Evolutionary conservation across 1,139 yeast species (phyloP).

Genomic region (Pichia terricola): DNA sequence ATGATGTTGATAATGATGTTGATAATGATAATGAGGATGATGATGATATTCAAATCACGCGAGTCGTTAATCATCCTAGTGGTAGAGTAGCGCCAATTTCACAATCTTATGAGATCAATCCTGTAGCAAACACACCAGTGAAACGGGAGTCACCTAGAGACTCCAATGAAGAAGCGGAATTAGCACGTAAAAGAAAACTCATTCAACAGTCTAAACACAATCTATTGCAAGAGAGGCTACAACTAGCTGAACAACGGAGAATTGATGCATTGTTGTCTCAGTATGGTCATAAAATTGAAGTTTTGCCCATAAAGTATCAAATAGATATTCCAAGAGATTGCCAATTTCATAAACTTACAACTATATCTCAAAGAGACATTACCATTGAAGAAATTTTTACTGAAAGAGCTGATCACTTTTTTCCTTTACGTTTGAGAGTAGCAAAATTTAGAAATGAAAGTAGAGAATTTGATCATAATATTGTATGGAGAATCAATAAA

Average conservation of each 20-base stretch:
- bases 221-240: no score
- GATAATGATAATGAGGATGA: slow-evolving; percentile 11
- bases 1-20: not conserved
- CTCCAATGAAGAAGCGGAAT: no score
- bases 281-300: no score
- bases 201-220: no score
- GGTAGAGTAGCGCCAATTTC: not conserved
- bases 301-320: not conserved
- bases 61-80: not conserved
- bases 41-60: slow-evolving; percentile 15
- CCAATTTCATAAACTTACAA: not conserved
- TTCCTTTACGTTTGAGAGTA: slow-evolving; percentile 1
- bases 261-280: no score
- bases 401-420: slow-evolving; percentile 1
- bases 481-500: slow-evolving; percentile 8
- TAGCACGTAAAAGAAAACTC: no score
- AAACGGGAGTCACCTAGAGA: no score
- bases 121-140: no score
- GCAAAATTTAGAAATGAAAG: slow-evolving; percentile 3
- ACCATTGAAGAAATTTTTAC: slow-evolving; percentile 4
- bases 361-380: not conserved
- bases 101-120: not conserved
- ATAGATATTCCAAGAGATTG: not conserved
- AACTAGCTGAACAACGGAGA: no score
- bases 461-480: slow-evolving; percentile 4